Evolutionary conservation across 306 rosid species (phyloP), one percentile per base, ranked within the genome.

Genomic region (Spatholobus suberectus): DNA sequence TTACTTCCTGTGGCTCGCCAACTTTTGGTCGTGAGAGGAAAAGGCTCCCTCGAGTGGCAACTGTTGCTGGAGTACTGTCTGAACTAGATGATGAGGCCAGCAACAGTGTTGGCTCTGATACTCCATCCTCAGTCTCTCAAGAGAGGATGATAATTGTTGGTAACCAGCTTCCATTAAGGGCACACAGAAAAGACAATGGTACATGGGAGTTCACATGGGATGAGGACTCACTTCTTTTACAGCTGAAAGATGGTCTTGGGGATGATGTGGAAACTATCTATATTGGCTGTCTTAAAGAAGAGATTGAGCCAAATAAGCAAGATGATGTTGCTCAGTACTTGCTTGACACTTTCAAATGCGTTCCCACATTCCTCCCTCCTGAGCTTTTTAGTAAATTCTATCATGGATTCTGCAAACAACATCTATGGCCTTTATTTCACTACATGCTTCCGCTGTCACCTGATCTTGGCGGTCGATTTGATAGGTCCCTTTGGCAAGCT

Each of bases 381-480:
- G 95, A 89, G n/a, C 95, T 92, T 59, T 94, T 92, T 69, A 92
- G 59, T 70, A 94, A 92, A 80, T 94, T 94, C 91, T 94, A 94
- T 78, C 98, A 90, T 81, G 98, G 97, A 41, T 94, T 94, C 86
- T 94, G 98, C 84, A 94, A 94, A 67, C 98, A 94, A 69, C 92
- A 94, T 67, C 76, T 94, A 5, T 92, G 98, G 98, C 97, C 98
- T 65, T 77, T 94, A 58, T 94, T 94, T 87, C 98, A 94, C 79
- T 94, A 94, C 89, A 92, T 94, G 98, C 97, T 92, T 83, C 98
- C 98, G 6, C 68, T 94, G 5, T 92, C 95, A 6, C 95, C 97
- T 6, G 95, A 92, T 85, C 97, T 92, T 51, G 97, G 98, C 7
- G 98, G 95, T 20, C 83, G 98, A 61, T 94, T 94, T 18, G 93